Evolutionary conservation across 371 early-diverging fungal genomes (phyloP), one percentile per base, ranked within the genome.

Genomic region (Actinomucor elegans): DNA sequence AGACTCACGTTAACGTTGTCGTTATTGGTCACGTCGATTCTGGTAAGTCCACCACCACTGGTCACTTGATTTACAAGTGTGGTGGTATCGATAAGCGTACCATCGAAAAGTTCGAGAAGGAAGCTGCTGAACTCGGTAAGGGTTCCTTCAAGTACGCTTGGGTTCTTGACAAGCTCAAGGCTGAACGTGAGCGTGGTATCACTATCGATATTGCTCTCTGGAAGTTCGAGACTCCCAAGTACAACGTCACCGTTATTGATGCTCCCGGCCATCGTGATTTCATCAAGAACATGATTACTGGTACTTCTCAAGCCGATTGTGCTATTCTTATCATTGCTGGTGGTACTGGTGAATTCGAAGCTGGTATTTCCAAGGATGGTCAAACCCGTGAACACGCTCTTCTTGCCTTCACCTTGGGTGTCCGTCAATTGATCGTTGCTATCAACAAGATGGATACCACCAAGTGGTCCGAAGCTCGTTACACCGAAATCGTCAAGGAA

Each of bases 21-120:
- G 97, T 99, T 85, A 97, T 98, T 79, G 99, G 99, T 64, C 99
- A 99, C 92, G 99, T 99, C 88, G 99, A 96, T 86, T 94, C 95
- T 69, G 78, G 78, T 61, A 78, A 78, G 66, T 78, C 78, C 61
- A 78, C 78, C 67, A 78, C 78, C 45, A 78, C 79, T 59, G 79
- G 99, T 78, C 98, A 97, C 84, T 91, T 99, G 82, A 93, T 99
- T 82, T 96, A 96, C 91, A 92, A 97, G 85, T 91, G 94, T 84
- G 97, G 97, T 85, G 92, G 92, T 91, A 96, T 99, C 74, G 96
- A 96, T 83, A 92, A 94, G 88, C 94, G 99, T 89, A 94, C 96
- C 81, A 92, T 99, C 54, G 97, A 99, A 73, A 98, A 98, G 91
- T 98, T 97, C 87, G 96, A 95, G 84, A 91, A 97, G 91, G 98